phyloP scores from a whole-genome alignment of 176 grass and related monocot species.

The Ensete ventricosum region DNA sequence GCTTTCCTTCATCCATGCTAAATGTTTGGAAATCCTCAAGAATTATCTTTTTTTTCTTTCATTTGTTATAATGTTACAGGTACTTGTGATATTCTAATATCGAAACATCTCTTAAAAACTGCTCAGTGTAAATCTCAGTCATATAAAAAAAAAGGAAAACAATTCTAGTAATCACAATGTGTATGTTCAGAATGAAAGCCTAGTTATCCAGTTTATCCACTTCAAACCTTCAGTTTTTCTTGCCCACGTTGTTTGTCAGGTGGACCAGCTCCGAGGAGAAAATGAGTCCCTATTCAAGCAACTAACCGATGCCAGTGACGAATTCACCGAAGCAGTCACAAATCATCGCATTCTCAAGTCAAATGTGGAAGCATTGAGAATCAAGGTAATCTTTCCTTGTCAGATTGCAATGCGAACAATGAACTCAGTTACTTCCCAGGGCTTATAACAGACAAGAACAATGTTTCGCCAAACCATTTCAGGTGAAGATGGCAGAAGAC shows the following conservation, averaged over 20 bases:
- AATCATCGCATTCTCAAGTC: conserved; percentile 79
- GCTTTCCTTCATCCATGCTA: too few relatives aligned
- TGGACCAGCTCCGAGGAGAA: conserved; percentile 54
- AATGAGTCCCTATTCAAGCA: conserved; percentile 48
- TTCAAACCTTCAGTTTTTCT: not conserved
- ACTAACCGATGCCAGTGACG: conserved; percentile 45
- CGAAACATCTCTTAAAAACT: not conserved
- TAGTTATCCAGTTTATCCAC: too few relatives aligned
- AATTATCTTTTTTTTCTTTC: too few relatives aligned
- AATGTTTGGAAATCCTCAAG: too few relatives aligned
- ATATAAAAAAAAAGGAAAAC: not conserved
- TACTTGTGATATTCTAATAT: not conserved
- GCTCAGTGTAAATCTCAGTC: not conserved
- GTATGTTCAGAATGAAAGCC: not conserved
- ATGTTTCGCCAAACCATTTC: not conserved
- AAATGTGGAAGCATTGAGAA: conserved; percentile 60
- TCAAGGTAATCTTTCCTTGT: conserved; percentile 37
- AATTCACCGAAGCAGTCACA: conserved; percentile 54
- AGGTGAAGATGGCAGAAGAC: conserved; percentile 94
- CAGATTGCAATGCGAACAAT: not conserved
- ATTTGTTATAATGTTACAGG: too few relatives aligned
- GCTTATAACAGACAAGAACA: too few relatives aligned
- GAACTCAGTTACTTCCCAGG: too few relatives aligned
- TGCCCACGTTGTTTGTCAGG: conserved; percentile 27
- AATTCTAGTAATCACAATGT: not conserved